Evolutionary conservation across 78 protist species (phyloP).

Genomic region (Mastigamoeba balamuthi): DNA sequence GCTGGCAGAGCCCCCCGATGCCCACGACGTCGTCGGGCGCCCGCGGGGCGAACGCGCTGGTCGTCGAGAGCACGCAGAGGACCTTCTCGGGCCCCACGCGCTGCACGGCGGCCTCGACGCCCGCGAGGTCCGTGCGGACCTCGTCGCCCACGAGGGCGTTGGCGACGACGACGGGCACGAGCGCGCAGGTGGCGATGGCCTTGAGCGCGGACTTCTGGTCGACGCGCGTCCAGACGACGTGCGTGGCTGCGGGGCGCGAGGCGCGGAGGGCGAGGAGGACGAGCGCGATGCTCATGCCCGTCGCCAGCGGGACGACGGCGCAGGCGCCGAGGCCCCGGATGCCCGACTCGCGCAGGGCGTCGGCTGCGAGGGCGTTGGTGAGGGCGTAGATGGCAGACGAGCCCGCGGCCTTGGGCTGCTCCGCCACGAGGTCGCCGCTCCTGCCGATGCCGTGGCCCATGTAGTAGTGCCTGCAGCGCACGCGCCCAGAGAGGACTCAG

Average conservation of each 20-base stretch:
- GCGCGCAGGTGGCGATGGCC: constrained; percentile 75
- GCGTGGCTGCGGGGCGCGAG: neutral
- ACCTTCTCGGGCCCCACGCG: constrained; percentile 52
- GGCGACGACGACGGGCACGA: neutral
- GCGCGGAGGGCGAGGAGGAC: constrained; percentile 48
- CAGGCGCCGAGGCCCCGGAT: constrained; percentile 8
- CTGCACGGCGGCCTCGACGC: constrained; percentile 14
- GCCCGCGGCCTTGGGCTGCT: constrained; percentile 99
- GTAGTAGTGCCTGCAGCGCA: constrained; percentile 26
- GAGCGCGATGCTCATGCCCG: constrained; percentile 90
- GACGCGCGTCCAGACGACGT: constrained; percentile 93
- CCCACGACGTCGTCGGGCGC: constrained; percentile 75
- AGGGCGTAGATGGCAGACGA: constrained; percentile 82
- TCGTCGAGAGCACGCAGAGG: constrained; percentile 81
- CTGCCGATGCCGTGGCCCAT: constrained; percentile 96
- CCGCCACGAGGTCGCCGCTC: constrained; percentile 88
- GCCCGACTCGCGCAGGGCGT: constrained; percentile 42
- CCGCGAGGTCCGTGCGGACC: constrained; percentile 41
- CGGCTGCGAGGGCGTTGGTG: constrained; percentile 45
- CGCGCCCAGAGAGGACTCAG: too few relatives aligned
- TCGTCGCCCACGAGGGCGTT: neutral
- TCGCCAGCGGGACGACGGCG: constrained; percentile 87
- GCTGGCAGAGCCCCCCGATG: constrained; percentile 67
- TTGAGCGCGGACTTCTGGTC: constrained; percentile 98
- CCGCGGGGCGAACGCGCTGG: constrained; percentile 97